Percentiles rank a stretch among this genome's conserved stretches.
Evolutionary conservation across 1,284 basidiomycete genomes (phyloP).

Genomic region (Trametes pubescens): DNA sequence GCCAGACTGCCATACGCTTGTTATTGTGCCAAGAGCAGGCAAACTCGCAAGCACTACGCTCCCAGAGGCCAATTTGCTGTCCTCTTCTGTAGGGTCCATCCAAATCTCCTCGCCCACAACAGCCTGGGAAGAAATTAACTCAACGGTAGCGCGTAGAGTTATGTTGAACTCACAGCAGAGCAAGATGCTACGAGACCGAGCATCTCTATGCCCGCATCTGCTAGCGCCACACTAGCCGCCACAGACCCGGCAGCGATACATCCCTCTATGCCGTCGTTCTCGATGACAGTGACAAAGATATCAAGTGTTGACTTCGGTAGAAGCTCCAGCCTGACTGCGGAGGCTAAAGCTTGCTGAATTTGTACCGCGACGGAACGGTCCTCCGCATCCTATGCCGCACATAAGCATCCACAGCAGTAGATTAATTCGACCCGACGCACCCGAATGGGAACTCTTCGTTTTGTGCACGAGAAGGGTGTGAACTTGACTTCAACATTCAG

Average conservation of each 20-base stretch:
- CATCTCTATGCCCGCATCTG: slow-evolving; percentile 90
- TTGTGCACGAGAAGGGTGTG: slow-evolving; percentile 87
- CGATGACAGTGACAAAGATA: slow-evolving; percentile 90
- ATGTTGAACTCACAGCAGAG: slow-evolving; percentile 62
- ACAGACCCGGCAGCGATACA: slow-evolving; percentile 87
- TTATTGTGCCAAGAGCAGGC: slow-evolving; percentile 90
- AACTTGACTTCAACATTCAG: slow-evolving; percentile 98
- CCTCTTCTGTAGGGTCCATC: slow-evolving; percentile 84
- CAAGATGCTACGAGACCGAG: slow-evolving; percentile 84
- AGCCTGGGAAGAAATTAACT: slow-evolving; percentile 51
- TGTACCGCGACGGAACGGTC: slow-evolving; percentile 84
- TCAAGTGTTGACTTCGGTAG: slow-evolving; percentile 96
- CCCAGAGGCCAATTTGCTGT: slow-evolving; percentile 63
- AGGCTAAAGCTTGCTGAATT: slow-evolving; percentile 87
- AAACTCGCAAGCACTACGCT: slow-evolving; percentile 82
- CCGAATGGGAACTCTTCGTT: slow-evolving; percentile 84
- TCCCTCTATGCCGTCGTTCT: slow-evolving; percentile 88
- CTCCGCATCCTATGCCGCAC: slow-evolving; percentile 83
- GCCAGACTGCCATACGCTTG: slow-evolving; percentile 84
- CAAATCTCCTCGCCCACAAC: slow-evolving; percentile 61
- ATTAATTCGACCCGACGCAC: slow-evolving; percentile 56
- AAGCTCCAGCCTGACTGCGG: slow-evolving; percentile 88
- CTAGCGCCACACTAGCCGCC: slow-evolving; percentile 91
- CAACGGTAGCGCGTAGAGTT: slow-evolving; percentile 1
- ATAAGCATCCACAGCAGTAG: slow-evolving; percentile 14